These are phyloP conservation scores for Schizophyllum commune DNA, from an alignment of 1,284 basidiomycete genomes.

Conservation along the genomic window DNA sequence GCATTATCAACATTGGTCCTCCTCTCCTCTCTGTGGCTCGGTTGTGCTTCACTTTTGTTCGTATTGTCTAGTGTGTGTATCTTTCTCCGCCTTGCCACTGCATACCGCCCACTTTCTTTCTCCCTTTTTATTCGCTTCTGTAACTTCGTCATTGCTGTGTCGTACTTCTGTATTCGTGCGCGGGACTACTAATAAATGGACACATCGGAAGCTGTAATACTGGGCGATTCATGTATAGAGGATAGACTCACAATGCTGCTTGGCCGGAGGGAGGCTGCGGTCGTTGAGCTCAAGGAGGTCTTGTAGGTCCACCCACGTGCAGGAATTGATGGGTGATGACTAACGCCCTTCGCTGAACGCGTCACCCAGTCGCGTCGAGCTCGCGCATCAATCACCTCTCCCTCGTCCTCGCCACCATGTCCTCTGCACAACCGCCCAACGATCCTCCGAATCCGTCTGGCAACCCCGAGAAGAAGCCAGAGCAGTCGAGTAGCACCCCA, in stretches of 20 bases:
- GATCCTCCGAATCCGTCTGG: conserved; percentile 36
- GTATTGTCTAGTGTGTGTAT: conserved; percentile 11
- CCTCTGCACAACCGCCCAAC: conserved; percentile 54
- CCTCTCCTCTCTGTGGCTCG: not conserved
- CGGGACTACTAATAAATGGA: conserved; percentile 14
- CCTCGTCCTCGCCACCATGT: conserved; percentile 34
- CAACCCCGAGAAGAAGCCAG: conserved; percentile 44
- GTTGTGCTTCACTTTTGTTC: not conserved
- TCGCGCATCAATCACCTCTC: conserved; percentile 7
- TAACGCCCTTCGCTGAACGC: not conserved
- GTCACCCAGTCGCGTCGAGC: not conserved
- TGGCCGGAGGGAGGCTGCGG: too few species aligned
- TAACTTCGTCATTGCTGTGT: conserved; percentile 5
- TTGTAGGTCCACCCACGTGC: not conserved
- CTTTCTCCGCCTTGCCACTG: conserved; percentile 15
- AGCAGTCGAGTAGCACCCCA: conserved; percentile 24
- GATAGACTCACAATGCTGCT: not conserved
- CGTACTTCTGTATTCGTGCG: conserved; percentile 4
- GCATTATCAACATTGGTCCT: not conserved
- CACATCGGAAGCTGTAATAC: not conserved
- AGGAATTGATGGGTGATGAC: not conserved
- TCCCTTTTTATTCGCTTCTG: conserved; percentile 6
- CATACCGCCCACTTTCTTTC: conserved; percentile 19
- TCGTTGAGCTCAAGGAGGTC: too few species aligned
- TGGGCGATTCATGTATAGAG: too few species aligned